Conservation (phyloP, 2,329 filamentous ascomycete species). For the Venturia pyrina region DNA sequence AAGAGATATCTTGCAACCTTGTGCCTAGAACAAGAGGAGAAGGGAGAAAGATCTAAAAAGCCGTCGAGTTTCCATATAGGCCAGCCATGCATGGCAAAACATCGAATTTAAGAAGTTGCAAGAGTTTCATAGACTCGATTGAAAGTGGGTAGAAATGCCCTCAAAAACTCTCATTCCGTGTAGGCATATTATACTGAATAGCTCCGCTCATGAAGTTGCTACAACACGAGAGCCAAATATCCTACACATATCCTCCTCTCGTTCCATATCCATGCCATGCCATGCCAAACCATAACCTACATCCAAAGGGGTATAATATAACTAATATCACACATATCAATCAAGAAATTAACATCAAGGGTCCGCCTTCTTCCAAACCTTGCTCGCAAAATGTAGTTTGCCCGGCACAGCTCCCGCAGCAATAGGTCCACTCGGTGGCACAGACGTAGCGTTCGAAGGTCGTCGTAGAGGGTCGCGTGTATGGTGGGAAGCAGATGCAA, state of each 20-base stretch:
- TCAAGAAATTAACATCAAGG: neutral
- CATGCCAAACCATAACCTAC: neutral
- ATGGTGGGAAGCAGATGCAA: neutral
- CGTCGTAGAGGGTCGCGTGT: neutral
- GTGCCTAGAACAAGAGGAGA: no score
- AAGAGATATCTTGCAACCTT: no score
- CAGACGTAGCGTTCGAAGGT: neutral
- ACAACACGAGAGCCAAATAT: neutral
- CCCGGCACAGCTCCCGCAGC: neutral
- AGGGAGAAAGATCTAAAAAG: no score
- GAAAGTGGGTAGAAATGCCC: no score
- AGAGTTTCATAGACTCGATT: no score
- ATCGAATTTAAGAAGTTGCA: no score
- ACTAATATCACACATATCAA: neutral
- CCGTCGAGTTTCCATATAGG: no score
- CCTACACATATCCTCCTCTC: neutral
- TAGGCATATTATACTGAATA: no score
- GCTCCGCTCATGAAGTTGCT: no score
- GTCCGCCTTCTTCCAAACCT: conserved; percentile 8
- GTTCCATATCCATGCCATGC: no score
- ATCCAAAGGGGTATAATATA: neutral
- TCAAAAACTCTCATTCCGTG: no score
- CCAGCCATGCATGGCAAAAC: no score
- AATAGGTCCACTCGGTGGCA: neutral
- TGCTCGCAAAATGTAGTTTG: conserved; percentile 7